These are phyloP conservation scores for Amanita jacksonii DNA, from an alignment of 768 basidiomycete species.

Conservation along the genomic window DNA sequence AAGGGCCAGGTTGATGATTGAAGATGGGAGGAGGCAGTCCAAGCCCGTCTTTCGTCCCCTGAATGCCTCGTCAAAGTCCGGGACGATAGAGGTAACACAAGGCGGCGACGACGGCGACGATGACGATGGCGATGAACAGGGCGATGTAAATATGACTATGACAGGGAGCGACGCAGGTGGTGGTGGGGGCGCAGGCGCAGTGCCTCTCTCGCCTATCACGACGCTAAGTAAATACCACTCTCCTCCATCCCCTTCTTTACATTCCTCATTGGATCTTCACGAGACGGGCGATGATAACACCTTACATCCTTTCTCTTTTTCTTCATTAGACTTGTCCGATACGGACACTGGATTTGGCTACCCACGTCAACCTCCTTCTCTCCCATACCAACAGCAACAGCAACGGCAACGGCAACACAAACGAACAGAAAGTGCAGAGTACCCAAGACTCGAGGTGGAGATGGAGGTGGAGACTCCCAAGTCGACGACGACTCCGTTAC, in stretches of 20 bases:
- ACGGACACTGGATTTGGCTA: not conserved
- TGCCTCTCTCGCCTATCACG: not conserved
- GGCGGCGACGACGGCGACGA: not conserved
- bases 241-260: not conserved
- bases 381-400: too few relatives aligned
- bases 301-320: not conserved
- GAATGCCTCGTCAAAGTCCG: not conserved
- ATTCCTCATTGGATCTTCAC: not conserved
- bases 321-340: slow-evolving; percentile 1
- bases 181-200: not conserved
- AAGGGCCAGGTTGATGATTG: slow-evolving; percentile 59
- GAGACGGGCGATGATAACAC: not conserved
- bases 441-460: not conserved
- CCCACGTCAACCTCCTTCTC: too few relatives aligned
- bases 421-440: not conserved
- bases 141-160: too few relatives aligned
- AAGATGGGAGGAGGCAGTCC: slow-evolving; percentile 23
- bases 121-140: not conserved
- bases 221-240: slow-evolving; percentile 8
- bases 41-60: slow-evolving; percentile 7
- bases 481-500: slow-evolving; percentile 4
- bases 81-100: not conserved
- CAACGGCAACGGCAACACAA: not conserved
- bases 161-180: not conserved
- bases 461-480: slow-evolving; percentile 6